A percentile compares a stretch with the other conserved stretches of the same genome.
These are phyloP conservation scores for Tolypocladium ovalisporum DNA, from an alignment of 2,329 filamentous ascomycete species.

Conservation along the genomic window DNA sequence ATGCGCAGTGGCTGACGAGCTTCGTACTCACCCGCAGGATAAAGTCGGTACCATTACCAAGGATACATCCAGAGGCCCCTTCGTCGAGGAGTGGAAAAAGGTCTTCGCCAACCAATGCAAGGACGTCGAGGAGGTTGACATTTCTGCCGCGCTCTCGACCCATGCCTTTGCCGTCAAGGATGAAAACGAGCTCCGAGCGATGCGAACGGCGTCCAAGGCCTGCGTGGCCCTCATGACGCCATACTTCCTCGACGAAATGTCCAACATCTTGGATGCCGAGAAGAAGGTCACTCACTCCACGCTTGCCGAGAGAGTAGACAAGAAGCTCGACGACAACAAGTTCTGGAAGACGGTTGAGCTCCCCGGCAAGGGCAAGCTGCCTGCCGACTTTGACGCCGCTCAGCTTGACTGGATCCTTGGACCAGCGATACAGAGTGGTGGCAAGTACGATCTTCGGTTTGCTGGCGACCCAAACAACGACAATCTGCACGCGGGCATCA, in stretches of 20 bases:
- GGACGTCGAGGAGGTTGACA: conserved; percentile 81
- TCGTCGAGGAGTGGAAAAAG: conserved; percentile 94
- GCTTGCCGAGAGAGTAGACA: conserved; percentile 77
- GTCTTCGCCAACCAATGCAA: conserved; percentile 67
- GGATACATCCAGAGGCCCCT: conserved; percentile 75
- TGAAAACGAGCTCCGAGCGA: conserved; percentile 83
- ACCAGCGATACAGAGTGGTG: conserved; percentile 87
- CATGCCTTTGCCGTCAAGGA: conserved; percentile 88
- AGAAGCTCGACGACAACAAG: conserved; percentile 85
- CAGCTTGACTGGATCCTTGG: conserved; percentile 93
- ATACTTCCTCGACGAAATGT: conserved; percentile 98
- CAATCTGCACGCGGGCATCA: conserved; percentile 79
- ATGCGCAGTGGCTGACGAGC: conserved; percentile 4
- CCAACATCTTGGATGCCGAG: conserved; percentile 85
- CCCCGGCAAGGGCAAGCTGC: conserved; percentile 63
- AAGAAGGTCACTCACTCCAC: conserved; percentile 91
- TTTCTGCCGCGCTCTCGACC: conserved; percentile 69
- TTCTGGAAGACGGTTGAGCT: conserved; percentile 79
- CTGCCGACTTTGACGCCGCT: conserved; percentile 72
- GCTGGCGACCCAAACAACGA: conserved; percentile 70
- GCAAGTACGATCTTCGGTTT: conserved; percentile 85
- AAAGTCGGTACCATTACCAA: conserved; percentile 84
- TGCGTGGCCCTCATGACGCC: conserved; percentile 91
- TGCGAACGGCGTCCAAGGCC: conserved; percentile 87
- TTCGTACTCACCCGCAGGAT: conserved; percentile 42